A percentile compares a stretch with the other conserved stretches of the same genome.
Conservation (phyloP, 352 stramenopile genomes). For the Elongisporangium prolatum region DNA sequence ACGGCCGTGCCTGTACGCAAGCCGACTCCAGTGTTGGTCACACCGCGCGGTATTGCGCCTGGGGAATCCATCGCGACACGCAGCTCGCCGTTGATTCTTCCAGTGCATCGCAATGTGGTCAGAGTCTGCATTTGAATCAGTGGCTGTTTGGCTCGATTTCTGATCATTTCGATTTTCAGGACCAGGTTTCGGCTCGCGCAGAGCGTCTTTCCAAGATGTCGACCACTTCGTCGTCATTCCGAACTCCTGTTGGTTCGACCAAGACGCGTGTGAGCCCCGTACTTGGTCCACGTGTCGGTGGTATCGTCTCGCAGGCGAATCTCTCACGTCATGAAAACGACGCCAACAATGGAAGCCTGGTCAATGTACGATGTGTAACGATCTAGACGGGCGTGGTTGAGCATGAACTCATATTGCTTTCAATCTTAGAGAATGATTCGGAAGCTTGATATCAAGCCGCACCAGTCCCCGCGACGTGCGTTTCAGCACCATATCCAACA, state of each 20-base stretch:
- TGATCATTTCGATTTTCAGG: not conserved
- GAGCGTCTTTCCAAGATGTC: constrained; percentile 68
- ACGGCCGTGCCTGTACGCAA: constrained; percentile 7
- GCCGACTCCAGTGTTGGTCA: constrained; percentile 12
- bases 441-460: constrained; percentile 73
- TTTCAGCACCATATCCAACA: constrained; percentile 22
- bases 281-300: constrained; percentile 34
- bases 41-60: not conserved
- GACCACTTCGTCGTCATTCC: constrained; percentile 37
- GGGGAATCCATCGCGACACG: not conserved
- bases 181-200: constrained; percentile 14
- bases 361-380: not conserved
- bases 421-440: constrained; percentile 27
- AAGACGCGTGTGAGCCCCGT: constrained; percentile 37
- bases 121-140: not conserved
- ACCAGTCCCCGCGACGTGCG: constrained; percentile 61
- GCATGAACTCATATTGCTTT: not conserved
- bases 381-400: too few relatives aligned
- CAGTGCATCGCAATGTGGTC: constrained; percentile 27
- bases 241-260: constrained; percentile 9
- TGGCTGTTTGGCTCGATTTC: not conserved
- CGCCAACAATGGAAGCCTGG: not conserved
- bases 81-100: constrained; percentile 33
- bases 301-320: constrained; percentile 14
- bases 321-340: not conserved